These are phyloP conservation scores for Aciculoconidium aculeatum DNA, from an alignment of 805 yeast species.

Conservation along the genomic window DNA sequence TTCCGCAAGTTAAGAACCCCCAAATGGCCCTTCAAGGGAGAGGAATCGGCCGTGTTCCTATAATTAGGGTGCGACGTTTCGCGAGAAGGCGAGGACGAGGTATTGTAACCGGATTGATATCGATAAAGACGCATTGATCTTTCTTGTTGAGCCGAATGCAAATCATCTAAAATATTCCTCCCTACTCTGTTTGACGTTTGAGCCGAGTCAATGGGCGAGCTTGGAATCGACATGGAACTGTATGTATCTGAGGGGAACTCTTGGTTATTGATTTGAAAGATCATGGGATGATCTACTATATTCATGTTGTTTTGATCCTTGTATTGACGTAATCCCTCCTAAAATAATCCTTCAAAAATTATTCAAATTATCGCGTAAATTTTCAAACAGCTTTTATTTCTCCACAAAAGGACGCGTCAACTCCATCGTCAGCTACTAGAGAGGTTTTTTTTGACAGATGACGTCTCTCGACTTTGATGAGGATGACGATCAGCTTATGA, in stretches of 20 bases:
- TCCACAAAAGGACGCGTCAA: too few relatives aligned
- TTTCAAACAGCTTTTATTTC: too few relatives aligned
- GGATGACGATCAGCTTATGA: conserved; percentile 6
- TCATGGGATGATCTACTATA: too few relatives aligned
- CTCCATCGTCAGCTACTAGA: too few relatives aligned
- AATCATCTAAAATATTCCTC: conserved; percentile 10
- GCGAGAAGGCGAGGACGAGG: too few relatives aligned
- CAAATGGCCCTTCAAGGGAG: conserved; percentile 6
- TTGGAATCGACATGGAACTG: conserved; percentile 8
- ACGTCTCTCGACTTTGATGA: too few relatives aligned
- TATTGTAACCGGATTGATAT: too few relatives aligned
- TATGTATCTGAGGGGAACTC: conserved; percentile 9
- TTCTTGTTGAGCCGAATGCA: conserved; percentile 14
- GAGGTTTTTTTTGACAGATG: too few relatives aligned
- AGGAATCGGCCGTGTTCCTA: too few relatives aligned
- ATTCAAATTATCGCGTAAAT: too few relatives aligned
- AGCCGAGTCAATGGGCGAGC: conserved; percentile 5
- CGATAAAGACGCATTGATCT: conserved; percentile 11
- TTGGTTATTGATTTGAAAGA: conserved; percentile 3
- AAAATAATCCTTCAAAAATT: too few relatives aligned
- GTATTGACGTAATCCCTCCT: background rate
- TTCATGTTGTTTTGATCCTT: conserved; percentile 1
- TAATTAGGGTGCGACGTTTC: too few relatives aligned
- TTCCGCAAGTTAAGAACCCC: conserved; percentile 13
- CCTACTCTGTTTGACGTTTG: background rate